Base-by-base conservation (phyloP, 179 eudicot genomes). In the Patellifolia procumbens region DNA sequence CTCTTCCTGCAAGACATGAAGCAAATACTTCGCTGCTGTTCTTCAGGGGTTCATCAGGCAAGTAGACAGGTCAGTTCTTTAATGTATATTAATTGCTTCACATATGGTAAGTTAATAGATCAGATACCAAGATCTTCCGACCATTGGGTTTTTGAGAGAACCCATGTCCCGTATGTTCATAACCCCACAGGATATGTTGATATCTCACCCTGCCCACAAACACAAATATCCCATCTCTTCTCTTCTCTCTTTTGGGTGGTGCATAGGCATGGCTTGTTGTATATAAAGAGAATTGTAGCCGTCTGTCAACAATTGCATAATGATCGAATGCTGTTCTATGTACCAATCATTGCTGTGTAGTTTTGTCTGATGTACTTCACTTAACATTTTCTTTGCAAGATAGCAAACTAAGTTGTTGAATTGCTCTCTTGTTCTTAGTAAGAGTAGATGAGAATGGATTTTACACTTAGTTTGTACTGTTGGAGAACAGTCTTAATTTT, bases 1-100 rank as follows among this genome's bases (percentile, higher is more conserved):
- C 70, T 62, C 68, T 79, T 51, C 84, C 81, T 29, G 82, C 76
- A 55, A 79, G 81, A 78, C 83, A 24, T 22, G 81, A 68, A 61
- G 74, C 80, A 51, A 85, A 83, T 58, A 69, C 90, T 48, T 82
- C 89, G 39, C 71, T 81, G 78, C 86, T 82, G 31, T 83, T 85
- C 69, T 84, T 91, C 76, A 87, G 87, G 70, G 85, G 83, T 43
- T 83, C 88, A 52, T 72, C 83, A 52, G 86, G 86, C 77, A 79
- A 86, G 82, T 88, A 87, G 88, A 56, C 79, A 69, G 76, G 74
- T 79, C 19, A 68, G 78, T 74, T 78, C 60, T 70, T 55, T n/a
- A n/a, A 37, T 78, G 76, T 78, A 78, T 73, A 74, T 76, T 74
- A 68, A 45, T 78, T 63, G 55, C 68, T 79, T 72, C 46, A 22